Conservation (phyloP, 345 rosid species). For the Heritiera littoralis region DNA sequence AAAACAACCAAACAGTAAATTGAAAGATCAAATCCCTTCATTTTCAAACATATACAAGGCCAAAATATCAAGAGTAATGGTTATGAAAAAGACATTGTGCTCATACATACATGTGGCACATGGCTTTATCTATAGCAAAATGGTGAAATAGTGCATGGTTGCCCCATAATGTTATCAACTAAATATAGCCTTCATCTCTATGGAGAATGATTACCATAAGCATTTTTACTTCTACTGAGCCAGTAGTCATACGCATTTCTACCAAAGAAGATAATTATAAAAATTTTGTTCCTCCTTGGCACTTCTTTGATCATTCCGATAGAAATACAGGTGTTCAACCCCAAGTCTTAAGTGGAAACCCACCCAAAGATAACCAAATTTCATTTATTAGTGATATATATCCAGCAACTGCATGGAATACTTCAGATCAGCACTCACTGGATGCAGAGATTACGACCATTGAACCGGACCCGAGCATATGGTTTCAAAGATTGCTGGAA, state of each 20-base stretch:
- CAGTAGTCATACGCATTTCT: not conserved
- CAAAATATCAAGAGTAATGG: not conserved
- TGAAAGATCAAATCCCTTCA: not conserved
- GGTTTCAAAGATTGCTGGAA: not conserved
- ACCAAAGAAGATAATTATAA: not conserved
- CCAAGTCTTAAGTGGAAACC: not conserved
- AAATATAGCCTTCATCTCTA: not conserved
- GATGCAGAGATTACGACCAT: not conserved
- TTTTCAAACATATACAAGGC: not conserved
- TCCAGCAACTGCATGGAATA: not conserved
- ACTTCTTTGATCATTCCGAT: not conserved
- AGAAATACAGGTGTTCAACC: not conserved
- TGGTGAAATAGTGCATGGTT: not conserved
- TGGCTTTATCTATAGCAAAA: not conserved
- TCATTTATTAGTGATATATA: not conserved
- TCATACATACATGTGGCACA: not conserved
- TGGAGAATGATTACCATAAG: not conserved
- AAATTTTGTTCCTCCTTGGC: not conserved
- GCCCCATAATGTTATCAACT: not conserved
- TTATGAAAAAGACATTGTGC: not conserved
- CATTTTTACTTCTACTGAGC: not conserved
- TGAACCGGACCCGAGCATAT: not conserved
- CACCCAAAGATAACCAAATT: not conserved
- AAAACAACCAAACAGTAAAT: not conserved
- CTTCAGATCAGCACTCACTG: not conserved